Evolutionary conservation across 73 alveolate species (phyloP), one percentile per base, ranked within the genome.

Genomic region (Halteria grandinella): DNA sequence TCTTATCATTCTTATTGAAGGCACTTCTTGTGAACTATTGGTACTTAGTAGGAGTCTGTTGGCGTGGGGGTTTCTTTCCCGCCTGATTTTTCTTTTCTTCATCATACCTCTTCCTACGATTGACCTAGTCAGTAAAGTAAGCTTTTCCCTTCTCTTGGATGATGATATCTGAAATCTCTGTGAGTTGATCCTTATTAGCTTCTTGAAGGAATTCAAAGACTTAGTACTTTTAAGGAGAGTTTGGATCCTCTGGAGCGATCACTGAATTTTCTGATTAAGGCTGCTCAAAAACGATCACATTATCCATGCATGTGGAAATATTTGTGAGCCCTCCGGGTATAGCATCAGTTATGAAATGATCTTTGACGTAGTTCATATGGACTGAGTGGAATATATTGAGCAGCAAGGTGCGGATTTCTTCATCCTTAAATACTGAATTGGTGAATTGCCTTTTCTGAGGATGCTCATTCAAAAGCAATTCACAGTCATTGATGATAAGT

Each of bases 341-440:
- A n/a, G n/a, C n/a, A n/a, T n/a, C n/a, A n/a, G n/a, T n/a, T n/a
- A n/a, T n/a, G n/a, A n/a, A n/a, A n/a, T n/a, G n/a, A n/a, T n/a
- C n/a, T n/a, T n/a, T n/a, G n/a, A n/a, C n/a, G n/a, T n/a, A n/a
- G n/a, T n/a, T n/a, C n/a, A n/a, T n/a, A n/a, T n/a, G n/a, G n/a
- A n/a, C n/a, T n/a, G n/a, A n/a, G 27, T 60, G 77, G 12, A 60
- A 39, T 18, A 23, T 34, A 55, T 40, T 36, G 28, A 40, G 77
- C 1, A 60, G n/a, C 20, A 60, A 45, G 2, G 77, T 60, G 7
- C 77, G 7, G 11, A 60, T 60, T 25, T 60, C 77, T 18, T 60
- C 77, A 60, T 60, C 77, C 28, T 60, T 60, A 23, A 60, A 60
- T 4, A 60, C 21, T 8, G 77, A 60, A 25, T 60, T 60, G 15